Conservation (phyloP, 2,329 filamentous ascomycete genomes). For the Gyromitra esculenta region DNA sequence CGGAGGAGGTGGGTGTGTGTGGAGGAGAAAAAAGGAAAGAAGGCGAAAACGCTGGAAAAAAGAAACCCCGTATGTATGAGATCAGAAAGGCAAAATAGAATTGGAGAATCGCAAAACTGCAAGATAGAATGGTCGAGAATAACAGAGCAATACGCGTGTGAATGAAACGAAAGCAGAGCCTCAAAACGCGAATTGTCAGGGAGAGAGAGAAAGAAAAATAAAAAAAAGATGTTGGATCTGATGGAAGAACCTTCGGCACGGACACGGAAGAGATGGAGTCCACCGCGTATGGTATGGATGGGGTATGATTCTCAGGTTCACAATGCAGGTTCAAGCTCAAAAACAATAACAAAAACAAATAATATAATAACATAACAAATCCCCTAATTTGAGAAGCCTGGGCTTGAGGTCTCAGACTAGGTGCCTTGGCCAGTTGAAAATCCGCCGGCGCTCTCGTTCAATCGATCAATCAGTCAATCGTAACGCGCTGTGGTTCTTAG, state of each 20-base stretch:
- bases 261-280: constrained; percentile 39
- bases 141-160: constrained; percentile 43
- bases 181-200: constrained; percentile 52
- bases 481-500: constrained; percentile 13
- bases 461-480: constrained; percentile 11
- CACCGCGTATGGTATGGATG: constrained; percentile 6
- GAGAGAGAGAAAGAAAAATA: neutral
- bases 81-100: constrained; percentile 29
- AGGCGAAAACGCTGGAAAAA: constrained; percentile 34
- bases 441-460: constrained; percentile 19
- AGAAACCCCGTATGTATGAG: constrained; percentile 25
- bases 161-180: constrained; percentile 55
- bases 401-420: constrained; percentile 42
- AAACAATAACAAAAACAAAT: constrained; percentile 47
- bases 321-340: neutral
- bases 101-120: constrained; percentile 12
- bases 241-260: constrained; percentile 22
- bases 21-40: constrained; percentile 28
- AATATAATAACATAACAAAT: constrained; percentile 43
- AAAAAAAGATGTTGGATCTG: constrained; percentile 26
- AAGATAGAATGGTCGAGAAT: constrained; percentile 32
- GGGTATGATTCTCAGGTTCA: neutral
- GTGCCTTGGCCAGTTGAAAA: constrained; percentile 38
- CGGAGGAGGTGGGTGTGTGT: no score
- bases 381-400: constrained; percentile 39